Evolutionary conservation across 2,329 filamentous ascomycete species (phyloP).

Genomic region (Aspergillus brasiliensis): DNA sequence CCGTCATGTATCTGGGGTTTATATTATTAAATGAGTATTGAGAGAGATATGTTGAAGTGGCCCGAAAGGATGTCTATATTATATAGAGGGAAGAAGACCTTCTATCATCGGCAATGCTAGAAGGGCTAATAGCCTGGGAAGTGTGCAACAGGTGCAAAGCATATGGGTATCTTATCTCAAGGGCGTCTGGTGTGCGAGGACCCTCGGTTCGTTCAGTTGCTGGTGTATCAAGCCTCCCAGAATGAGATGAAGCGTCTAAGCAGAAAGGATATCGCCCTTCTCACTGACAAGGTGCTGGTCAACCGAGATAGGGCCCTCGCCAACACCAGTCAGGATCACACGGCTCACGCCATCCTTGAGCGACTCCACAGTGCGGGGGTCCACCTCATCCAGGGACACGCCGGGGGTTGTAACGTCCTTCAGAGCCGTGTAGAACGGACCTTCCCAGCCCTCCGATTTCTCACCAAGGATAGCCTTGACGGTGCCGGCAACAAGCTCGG

Average conservation of each 20-base stretch:
- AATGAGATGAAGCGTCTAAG: constrained; percentile 6
- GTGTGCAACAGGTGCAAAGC: neutral
- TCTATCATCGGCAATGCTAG: neutral
- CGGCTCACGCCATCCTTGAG: constrained; percentile 80
- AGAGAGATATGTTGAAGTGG: neutral
- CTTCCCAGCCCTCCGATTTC: constrained; percentile 55
- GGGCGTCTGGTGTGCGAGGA: neutral
- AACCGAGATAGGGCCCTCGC: constrained; percentile 81
- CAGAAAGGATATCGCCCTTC: constrained; percentile 55
- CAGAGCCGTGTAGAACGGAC: constrained; percentile 59
- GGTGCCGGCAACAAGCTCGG: constrained; percentile 70
- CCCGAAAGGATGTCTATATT: neutral
- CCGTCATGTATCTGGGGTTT: neutral
- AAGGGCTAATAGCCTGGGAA: neutral
- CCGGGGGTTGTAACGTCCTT: constrained; percentile 51
- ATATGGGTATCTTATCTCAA: constrained; percentile 10
- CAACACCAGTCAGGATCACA: constrained; percentile 88
- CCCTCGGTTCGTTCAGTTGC: neutral
- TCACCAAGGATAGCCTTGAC: constrained; percentile 76
- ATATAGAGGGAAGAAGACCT: neutral
- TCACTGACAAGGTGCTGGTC: constrained; percentile 74
- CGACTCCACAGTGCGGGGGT: constrained; percentile 57
- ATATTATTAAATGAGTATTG: neutral
- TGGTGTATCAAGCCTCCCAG: neutral
- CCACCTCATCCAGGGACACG: constrained; percentile 64